phyloP scores from a whole-genome alignment of 2,329 filamentous ascomycete genomes.

The Pseudogymnoascus verrucosus region DNA sequence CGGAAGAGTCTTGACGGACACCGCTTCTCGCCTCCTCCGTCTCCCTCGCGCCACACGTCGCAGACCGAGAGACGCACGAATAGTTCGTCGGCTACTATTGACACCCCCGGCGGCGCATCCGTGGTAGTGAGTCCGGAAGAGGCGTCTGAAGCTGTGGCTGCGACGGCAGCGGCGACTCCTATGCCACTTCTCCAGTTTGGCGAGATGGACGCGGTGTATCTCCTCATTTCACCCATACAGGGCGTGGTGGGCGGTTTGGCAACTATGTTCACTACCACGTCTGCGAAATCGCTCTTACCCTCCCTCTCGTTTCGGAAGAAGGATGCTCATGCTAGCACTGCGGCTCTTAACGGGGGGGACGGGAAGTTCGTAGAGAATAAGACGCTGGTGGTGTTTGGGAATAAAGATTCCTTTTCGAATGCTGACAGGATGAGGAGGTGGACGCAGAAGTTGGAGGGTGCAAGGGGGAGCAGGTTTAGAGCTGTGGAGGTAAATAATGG shows the following conservation, averaged over 20 bases:
- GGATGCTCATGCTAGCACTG: conserved; percentile 24
- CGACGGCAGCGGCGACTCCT: not conserved
- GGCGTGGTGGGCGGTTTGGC: conserved; percentile 52
- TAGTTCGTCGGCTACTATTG: conserved; percentile 11
- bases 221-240: conserved; percentile 62
- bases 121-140: conserved; percentile 10
- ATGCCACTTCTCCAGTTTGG: conserved; percentile 15
- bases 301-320: not conserved
- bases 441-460: conserved; percentile 43
- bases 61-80: conserved; percentile 28
- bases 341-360: conserved; percentile 29
- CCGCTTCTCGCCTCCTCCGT: not conserved
- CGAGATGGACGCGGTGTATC: conserved; percentile 40
- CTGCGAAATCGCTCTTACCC: conserved; percentile 23
- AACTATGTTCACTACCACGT: conserved; percentile 37
- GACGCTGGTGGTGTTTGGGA: conserved; percentile 67
- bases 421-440: conserved; percentile 58
- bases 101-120: conserved; percentile 8
- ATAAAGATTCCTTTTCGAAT: conserved; percentile 65
- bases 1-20: conserved; percentile 18
- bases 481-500: conserved; percentile 39
- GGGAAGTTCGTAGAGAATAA: conserved; percentile 49
- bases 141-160: not conserved
- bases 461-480: conserved; percentile 25
- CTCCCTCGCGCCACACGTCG: conserved; percentile 24